A percentile compares a stretch with the other conserved stretches of the same genome.
phyloP scores from a whole-genome alignment of 805 yeast species.

The Wickerhamiella allomyrinae region DNA sequence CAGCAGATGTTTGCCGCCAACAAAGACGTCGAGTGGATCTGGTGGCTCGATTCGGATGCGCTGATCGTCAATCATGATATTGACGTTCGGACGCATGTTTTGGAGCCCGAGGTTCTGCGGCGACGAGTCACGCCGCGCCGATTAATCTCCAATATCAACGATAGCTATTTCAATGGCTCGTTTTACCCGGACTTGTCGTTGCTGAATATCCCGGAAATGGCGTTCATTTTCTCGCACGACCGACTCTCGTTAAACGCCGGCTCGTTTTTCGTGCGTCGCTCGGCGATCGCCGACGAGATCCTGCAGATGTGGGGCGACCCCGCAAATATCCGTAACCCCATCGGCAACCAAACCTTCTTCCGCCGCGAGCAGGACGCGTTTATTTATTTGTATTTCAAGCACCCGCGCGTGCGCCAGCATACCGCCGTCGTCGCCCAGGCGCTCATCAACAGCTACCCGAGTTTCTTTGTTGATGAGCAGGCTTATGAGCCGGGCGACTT shows the following conservation, averaged over 20 bases:
- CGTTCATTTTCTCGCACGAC: conserved; percentile 21
- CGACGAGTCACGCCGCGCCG: conserved; percentile 16
- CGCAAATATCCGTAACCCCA: conserved; percentile 5
- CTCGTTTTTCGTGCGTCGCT: conserved; percentile 20
- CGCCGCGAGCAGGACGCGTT: conserved; percentile 20
- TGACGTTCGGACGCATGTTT: conserved; percentile 20
- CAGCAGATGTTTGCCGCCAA: conserved; percentile 21
- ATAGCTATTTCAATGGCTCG: not conserved
- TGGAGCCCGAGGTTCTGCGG: conserved; percentile 18
- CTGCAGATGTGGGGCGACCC: conserved; percentile 23
- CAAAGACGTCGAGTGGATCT: conserved; percentile 27
- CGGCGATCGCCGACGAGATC: conserved; percentile 14
- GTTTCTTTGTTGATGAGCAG: conserved; percentile 5
- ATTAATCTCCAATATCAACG: conserved; percentile 13
- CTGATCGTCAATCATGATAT: conserved; percentile 23
- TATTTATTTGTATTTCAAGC: conserved; percentile 11
- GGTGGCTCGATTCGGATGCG: conserved; percentile 28
- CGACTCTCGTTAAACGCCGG: conserved; percentile 22
- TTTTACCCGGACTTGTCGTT: conserved; percentile 6
- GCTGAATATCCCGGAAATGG: conserved; percentile 14
- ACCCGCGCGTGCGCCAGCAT: conserved; percentile 14
- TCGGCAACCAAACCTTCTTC: conserved; percentile 3
- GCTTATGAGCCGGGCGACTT: conserved; percentile 17
- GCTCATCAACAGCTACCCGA: conserved; percentile 20
- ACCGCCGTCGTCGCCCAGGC: conserved; percentile 22